Conservation (phyloP, 345 rosid genomes). For the Raphanus sativus region DNA sequence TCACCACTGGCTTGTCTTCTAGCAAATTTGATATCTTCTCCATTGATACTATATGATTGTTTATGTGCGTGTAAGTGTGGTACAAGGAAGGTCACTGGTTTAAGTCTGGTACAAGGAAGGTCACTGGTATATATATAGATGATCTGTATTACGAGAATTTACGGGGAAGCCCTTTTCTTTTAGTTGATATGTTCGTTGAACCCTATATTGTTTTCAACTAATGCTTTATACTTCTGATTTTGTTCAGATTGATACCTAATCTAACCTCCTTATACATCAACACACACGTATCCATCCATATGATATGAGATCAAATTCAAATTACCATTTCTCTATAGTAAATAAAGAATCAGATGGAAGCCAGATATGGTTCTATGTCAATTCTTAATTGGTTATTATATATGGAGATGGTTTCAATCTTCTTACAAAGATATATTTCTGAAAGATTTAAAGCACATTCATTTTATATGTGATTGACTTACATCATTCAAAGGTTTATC, state of each 20-base stretch:
- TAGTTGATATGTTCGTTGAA: not conserved
- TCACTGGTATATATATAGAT: not conserved
- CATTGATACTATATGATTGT: slow-evolving; percentile 34
- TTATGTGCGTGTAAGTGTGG: not conserved
- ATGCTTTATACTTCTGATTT: not conserved
- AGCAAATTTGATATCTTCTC: slow-evolving; percentile 54
- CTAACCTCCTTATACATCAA: not conserved
- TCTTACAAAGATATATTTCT: not conserved
- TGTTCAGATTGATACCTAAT: not conserved
- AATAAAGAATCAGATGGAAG: not conserved
- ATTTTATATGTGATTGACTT: not conserved
- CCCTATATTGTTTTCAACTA: not conserved
- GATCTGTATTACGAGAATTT: not conserved
- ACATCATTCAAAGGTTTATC: not conserved
- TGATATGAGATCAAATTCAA: not conserved
- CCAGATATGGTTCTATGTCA: not conserved
- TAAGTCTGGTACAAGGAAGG: not conserved
- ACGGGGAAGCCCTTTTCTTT: not conserved
- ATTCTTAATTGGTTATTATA: not conserved
- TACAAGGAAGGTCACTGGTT: not conserved
- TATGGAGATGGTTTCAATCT: not conserved
- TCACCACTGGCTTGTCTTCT: slow-evolving; percentile 70
- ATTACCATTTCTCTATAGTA: not conserved
- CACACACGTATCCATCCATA: not conserved
- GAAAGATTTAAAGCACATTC: not conserved